Percentiles rank a stretch among this genome's conserved stretches.
These are phyloP conservation scores for Penicillium sp. DNA, from an alignment of 2,329 filamentous ascomycete genomes.

Conservation along the genomic window DNA sequence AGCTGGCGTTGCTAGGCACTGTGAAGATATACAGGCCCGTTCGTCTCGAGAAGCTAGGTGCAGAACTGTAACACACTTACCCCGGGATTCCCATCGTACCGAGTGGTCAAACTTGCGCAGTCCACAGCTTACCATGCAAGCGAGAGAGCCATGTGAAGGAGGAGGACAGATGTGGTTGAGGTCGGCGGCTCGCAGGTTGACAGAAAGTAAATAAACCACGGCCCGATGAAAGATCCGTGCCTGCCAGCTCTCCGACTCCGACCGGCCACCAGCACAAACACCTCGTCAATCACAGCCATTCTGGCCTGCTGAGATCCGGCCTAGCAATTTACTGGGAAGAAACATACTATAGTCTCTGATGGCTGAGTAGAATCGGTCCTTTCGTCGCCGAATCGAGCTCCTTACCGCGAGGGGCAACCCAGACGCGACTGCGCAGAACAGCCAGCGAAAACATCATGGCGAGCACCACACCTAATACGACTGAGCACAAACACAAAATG, in stretches of 20 bases:
- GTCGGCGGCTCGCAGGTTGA: slow-evolving; percentile 27
- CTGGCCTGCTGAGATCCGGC: no score
- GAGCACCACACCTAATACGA: slow-evolving; percentile 24
- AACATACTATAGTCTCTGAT: slow-evolving; percentile 13
- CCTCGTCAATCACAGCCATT: not conserved
- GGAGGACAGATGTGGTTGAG: not conserved
- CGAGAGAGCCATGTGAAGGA: slow-evolving; percentile 12
- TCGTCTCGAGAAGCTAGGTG: not conserved
- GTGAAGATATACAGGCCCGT: not conserved
- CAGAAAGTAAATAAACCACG: slow-evolving; percentile 33
- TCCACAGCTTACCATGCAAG: slow-evolving; percentile 1
- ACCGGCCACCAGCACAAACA: not conserved
- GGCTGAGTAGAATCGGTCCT: slow-evolving; percentile 1
- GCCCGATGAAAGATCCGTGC: slow-evolving; percentile 43
- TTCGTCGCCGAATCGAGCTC: slow-evolving; percentile 10
- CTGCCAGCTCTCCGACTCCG: not conserved
- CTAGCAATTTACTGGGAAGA: no score
- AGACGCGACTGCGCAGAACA: slow-evolving; percentile 1
- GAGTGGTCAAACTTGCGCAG: not conserved
- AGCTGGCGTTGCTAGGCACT: slow-evolving; percentile 12
- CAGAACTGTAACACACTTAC: slow-evolving; percentile 32
- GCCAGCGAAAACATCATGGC: slow-evolving; percentile 23
- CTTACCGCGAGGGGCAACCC: slow-evolving; percentile 15
- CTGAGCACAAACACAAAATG: slow-evolving; percentile 31
- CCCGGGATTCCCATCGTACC: slow-evolving; percentile 50